Base-by-base conservation (phyloP, 2,329 filamentous ascomycete species). In the Tolypocladium ovalisporum region DNA sequence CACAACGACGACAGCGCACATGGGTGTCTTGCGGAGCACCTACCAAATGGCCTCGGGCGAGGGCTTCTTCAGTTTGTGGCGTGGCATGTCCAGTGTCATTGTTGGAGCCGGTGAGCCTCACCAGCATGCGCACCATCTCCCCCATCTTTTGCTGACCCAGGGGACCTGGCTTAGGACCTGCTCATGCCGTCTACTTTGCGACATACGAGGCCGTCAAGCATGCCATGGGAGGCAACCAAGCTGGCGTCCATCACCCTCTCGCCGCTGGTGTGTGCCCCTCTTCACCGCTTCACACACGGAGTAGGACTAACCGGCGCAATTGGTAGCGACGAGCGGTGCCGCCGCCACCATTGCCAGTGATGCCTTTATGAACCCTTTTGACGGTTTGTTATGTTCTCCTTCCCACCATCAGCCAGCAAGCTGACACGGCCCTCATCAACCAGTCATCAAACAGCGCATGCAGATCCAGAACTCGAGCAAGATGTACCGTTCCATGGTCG, bases 361-460 rank as follows among this genome's bases (percentile, higher is more conserved):
- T 78, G 94, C 94, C 56, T 84, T 99, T 63, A 99, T 99, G 94
- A 99, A 97, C 70, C 94, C 94, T 27, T 99, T 99, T 71, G 94
- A 99, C 76, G 91, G 91, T 96, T 81, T 67, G 83, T 27, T n/a
- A 27, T 13, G 32, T 29, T 15, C 24, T 13, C 35, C 24, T n/a
- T 37, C 10, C 6, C 7, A n/a, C 17, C 9, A 39, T 10, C 32
- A 9, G 12, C 24, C 29, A 2, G 12, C 12, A 10, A 10, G 55
- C 44, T 55, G 6, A 55, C 22, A 10, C 19, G 24, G 13, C 13
- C n/a, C 2, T 32, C 22, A 8, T 32, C 47, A 15, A 42, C 35
- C 67, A 97, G 94, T 99, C 61, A 96, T 99, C 78, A 99, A 99
- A 76, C 94, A 99, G 74, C 89, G 94, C 66, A 99, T 99, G 94